Base-by-base conservation (phyloP, 208 protist species). In the Wallacemonas sp. region DNA sequence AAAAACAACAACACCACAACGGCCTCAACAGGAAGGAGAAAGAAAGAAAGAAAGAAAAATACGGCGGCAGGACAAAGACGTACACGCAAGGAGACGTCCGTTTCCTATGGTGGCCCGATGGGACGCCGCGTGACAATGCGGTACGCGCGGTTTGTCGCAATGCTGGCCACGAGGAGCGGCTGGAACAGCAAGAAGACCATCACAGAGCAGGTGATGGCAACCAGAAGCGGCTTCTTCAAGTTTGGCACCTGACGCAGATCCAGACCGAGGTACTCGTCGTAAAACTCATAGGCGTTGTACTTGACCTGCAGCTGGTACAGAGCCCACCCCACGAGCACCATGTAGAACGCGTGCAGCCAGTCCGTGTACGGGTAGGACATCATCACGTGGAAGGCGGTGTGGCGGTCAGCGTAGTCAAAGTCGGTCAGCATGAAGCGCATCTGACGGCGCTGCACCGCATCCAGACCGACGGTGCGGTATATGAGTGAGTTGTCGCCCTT, bases 331-430 rank as follows among this genome's bases (percentile, higher is more conserved):
- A 91, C 74, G 11, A 87, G 67, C 32, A 89, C 71, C 83, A 93
- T 92, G 67, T 91, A 92, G 41, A 96, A 82, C 18, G 76, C 86
- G 55, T 96, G 87, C 3, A 93, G 32, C 87, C 87, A 93, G 44
- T 96, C 86, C 11, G 86, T 86, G 78, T 96, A 96, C 11, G 90
- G 90, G 67, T 96, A 96, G n/a, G 87, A 86, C 86, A 92, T 89
- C 90, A 96, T 93, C 11, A 96, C 86, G 63, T 96, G 90, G 54
- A 93, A 93, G 28, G 87, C 63, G 23, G 81, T 93, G 55, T 89
- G 70, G 29, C 84, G 76, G 72, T 96, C 86, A 7, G 57, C 67
- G 72, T 92, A 82, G 64, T 93, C 87, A 66, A 94, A 93, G 65
- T 96, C 91, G 2, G 82, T 91, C 32, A 93, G 80, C 86, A 93